Base-by-base conservation (phyloP, 2,329 filamentous ascomycete species). In the Penicillium griseofulvum region DNA sequence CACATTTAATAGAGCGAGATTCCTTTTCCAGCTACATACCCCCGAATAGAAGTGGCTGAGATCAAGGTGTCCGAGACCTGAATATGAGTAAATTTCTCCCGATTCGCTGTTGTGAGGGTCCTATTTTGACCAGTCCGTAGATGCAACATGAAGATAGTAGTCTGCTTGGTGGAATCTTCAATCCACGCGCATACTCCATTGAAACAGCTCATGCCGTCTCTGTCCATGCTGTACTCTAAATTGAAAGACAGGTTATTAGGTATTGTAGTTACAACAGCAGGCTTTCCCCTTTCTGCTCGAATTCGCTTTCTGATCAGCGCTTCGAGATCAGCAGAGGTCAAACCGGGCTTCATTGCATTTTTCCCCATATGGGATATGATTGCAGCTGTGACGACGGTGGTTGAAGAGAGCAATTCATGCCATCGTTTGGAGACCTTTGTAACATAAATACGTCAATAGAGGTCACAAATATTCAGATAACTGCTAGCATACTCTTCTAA, bases 401-500 rank as follows among this genome's bases (percentile, higher is more conserved):
- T 49, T 0, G 67, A 69, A n/a, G 69, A 69, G 12, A 74, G 56
- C 14, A 73, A 22, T 24, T 55, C 44, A 12, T 60, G 52, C 73
- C 73, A 75, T 52, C 58, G 60, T 57, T 56, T 69, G 12, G 71
- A 74, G 45, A 74, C 71, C 71, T 73, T 45, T 37, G 14, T 26
- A 29, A 16, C 39, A 12, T 14, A 7, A 44, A n/a, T 29, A 14
- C 39, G 14, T 39, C 7, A 43, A 41, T 16, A 11, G 14, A 26
- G 1, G 26, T 41, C 28, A 26, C 37, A 36, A 26, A 14, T 28
- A 42, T 26, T 4, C 19, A 26, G 24, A 16, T 17, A 31, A 16
- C 29, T 24, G 19, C 19, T 17, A 19, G 39, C 56, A 41, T 70
- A 72, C 72, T 49, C 63, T 65, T 45, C 66, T 65, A 22, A 71